Percentiles rank a stretch among this genome's conserved stretches.
Evolutionary conservation across 768 basidiomycete genomes (phyloP).

Genomic region (Tubosaeta sp.): DNA sequence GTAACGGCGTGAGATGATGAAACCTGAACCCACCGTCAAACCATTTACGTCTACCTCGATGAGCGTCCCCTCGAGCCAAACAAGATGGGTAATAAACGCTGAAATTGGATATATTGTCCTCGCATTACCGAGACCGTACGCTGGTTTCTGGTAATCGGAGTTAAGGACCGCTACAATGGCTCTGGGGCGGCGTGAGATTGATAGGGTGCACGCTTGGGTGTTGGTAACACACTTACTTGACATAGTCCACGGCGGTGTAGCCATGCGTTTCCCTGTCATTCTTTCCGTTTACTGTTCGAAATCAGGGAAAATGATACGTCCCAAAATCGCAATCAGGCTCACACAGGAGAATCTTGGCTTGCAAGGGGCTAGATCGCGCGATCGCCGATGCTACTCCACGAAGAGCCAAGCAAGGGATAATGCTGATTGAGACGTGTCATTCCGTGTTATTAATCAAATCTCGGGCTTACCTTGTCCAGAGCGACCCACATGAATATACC

Average conservation of each 20-base stretch:
- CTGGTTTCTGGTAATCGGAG: conserved; percentile 44
- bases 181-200: conserved; percentile 33
- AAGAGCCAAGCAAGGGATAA: conserved; percentile 88
- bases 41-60: conserved; percentile 58
- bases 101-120: conserved; percentile 66
- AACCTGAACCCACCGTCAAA: conserved; percentile 50
- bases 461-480: conserved; percentile 79
- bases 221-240: conserved; percentile 46
- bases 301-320: conserved; percentile 1
- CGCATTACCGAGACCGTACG: conserved; percentile 55
- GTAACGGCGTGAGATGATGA: background rate
- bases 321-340: conserved; percentile 27
- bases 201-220: background rate
- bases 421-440: conserved; percentile 39
- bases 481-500: conserved; percentile 89
- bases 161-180: conserved; percentile 71
- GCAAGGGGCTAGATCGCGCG: conserved; percentile 64
- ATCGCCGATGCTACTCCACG: conserved; percentile 76
- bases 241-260: conserved; percentile 81
- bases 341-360: conserved; percentile 84
- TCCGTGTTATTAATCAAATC: conserved; percentile 4
- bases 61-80: conserved; percentile 62
- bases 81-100: conserved; percentile 81
- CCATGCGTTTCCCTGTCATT: conserved; percentile 91
- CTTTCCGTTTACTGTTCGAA: conserved; percentile 65